Percentiles rank a stretch among this genome's conserved stretches.
Conservation (phyloP, 306 rosid genomes). For the Cucurbita argyrosperma region DNA sequence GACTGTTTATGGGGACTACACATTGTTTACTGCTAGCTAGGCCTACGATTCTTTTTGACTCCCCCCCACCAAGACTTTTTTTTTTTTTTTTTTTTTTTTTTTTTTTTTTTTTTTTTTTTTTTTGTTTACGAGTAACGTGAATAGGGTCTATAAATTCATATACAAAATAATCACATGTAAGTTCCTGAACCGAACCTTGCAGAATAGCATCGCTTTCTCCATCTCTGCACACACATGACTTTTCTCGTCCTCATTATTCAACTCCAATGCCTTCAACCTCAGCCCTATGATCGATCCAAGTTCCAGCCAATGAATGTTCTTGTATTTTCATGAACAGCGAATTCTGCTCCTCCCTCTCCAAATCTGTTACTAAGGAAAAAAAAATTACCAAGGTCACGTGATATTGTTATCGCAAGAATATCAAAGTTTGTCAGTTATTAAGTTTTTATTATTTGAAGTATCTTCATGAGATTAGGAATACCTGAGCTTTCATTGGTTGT, state of each 20-base stretch:
- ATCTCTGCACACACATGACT: background rate
- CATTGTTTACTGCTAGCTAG: background rate
- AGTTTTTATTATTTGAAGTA: background rate
- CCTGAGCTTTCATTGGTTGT: conserved; percentile 1
- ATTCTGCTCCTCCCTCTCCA: background rate
- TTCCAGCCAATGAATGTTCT: background rate
- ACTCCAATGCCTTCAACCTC: background rate
- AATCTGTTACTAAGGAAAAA: background rate
- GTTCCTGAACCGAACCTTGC: conserved; percentile 1
- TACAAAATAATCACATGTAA: conserved; percentile 5
- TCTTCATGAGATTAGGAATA: background rate
- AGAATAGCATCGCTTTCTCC: background rate
- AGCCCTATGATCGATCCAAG: background rate
- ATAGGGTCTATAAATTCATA: background rate
- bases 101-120: too few species aligned
- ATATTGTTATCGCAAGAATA: background rate
- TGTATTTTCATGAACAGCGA: background rate
- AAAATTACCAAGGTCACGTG: background rate
- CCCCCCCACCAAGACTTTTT: background rate
- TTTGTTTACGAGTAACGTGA: background rate
- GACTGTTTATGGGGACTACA: background rate
- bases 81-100: too few species aligned
- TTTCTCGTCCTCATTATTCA: background rate
- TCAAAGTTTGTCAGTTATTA: background rate
- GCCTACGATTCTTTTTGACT: conserved; percentile 3